Evolutionary conservation across 2,329 filamentous ascomycete genomes (phyloP).

Genomic region (Diaporthe sp.): DNA sequence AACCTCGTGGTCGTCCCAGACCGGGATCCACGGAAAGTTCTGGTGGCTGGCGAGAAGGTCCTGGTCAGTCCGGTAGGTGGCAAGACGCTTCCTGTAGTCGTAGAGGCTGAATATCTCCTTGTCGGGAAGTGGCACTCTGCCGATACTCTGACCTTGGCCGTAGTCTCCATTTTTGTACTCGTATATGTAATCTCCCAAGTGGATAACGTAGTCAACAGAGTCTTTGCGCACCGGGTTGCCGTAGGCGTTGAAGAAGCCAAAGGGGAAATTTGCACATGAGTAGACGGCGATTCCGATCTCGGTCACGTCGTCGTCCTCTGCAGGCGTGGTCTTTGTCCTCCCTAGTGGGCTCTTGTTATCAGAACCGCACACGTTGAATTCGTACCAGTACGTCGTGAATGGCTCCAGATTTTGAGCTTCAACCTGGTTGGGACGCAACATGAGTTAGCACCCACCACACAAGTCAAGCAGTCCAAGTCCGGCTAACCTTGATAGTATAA

Average conservation of each 20-base stretch:
- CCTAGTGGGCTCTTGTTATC: slow-evolving; percentile 73
- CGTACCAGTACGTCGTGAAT: slow-evolving; percentile 78
- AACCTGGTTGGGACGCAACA: slow-evolving; percentile 58
- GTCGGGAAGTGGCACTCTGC: slow-evolving; percentile 67
- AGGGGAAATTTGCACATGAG: slow-evolving; percentile 77
- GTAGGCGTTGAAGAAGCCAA: slow-evolving; percentile 72
- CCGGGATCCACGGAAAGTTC: slow-evolving; percentile 72
- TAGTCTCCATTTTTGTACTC: slow-evolving; percentile 66
- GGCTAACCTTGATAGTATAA: slow-evolving; percentile 77
- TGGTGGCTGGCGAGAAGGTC: slow-evolving; percentile 71
- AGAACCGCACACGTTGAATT: slow-evolving; percentile 77
- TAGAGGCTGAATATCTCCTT: slow-evolving; percentile 65
- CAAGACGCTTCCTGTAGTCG: slow-evolving; percentile 72
- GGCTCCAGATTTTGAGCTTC: slow-evolving; percentile 74
- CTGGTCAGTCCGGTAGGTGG: slow-evolving; percentile 72
- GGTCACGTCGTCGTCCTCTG: slow-evolving; percentile 67
- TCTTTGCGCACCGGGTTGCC: slow-evolving; percentile 72
- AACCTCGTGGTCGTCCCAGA: slow-evolving; percentile 76
- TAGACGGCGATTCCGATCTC: slow-evolving; percentile 76
- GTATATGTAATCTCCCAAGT: slow-evolving; percentile 76
- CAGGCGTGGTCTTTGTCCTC: slow-evolving; percentile 78
- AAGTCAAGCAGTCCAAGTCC: too few relatives aligned
- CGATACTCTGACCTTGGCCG: slow-evolving; percentile 65
- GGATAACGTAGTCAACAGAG: slow-evolving; percentile 71
- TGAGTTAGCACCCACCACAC: neutral